Base-by-base conservation (phyloP, 352 stramenopile genomes). In the Pseudoperonospora humuli region DNA sequence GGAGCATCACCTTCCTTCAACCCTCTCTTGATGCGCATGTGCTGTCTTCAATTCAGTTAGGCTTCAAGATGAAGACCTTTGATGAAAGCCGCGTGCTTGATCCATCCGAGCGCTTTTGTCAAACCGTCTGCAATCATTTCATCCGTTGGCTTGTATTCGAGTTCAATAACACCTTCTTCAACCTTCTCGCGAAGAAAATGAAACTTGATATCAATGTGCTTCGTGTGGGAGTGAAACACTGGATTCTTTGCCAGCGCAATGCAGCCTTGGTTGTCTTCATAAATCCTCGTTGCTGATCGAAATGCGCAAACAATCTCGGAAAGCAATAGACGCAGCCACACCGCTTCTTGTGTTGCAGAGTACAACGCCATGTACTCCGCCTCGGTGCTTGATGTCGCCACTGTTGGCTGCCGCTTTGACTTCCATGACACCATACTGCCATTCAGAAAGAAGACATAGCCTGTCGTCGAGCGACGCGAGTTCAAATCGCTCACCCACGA, bases 371-470 rank as follows among this genome's bases (percentile, higher is more conserved):
- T 64, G n/a, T n/a, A n/a, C n/a, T n/a, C n/a, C n/a, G n/a, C n/a
- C n/a, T n/a, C n/a, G n/a, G n/a, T n/a, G n/a, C 42, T 59, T 60
- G 36, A 60, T 49, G 15, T 40, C 55, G 24, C 60, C 35, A 15
- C 49, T 47, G 11, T 28, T 52, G 46, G 47, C 34, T 66, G 57
- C 15, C 47, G 49, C 11, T 31, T 44, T 4, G 56, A 51, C 1
- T 39, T 9, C 39, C 32, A 62, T 20, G 28, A 36, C 4, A 19
- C 20, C 31, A 11, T 11, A 41, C 27, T 19, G 44, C 49, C 10
- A n/a, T n/a, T n/a, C n/a, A n/a, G n/a, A n/a, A n/a, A n/a, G n/a
- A n/a, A n/a, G n/a, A n/a, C n/a, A n/a, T 34, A 34, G 7, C 28
- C 28, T 17, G 11, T 34, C 8, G 6, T 34, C n/a, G 5, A 34